Evolutionary conservation across 495 filamentous ascomycete species (phyloP).

Genomic region (Xylaria bambusicola): DNA sequence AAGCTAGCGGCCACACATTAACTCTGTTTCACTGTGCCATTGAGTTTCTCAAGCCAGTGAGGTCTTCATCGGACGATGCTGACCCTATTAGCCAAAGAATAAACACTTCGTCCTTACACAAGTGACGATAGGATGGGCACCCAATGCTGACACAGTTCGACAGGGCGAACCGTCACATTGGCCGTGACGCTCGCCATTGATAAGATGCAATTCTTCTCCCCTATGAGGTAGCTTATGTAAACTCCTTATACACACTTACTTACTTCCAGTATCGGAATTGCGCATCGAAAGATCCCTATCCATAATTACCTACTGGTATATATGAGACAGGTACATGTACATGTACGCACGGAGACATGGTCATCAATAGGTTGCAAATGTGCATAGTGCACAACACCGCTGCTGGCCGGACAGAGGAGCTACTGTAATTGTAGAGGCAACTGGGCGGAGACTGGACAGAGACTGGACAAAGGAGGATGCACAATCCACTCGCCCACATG

Average conservation of each 20-base stretch:
- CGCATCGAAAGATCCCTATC: slow-evolving; percentile 10
- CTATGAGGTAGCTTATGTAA: no score
- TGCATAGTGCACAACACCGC: slow-evolving; percentile 4
- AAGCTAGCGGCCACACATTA: slow-evolving; percentile 6
- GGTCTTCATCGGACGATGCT: background rate
- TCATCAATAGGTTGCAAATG: slow-evolving; percentile 2
- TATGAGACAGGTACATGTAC: slow-evolving; percentile 6
- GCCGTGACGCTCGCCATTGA: no score
- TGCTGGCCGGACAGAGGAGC: background rate
- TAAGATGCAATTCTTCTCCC: no score
- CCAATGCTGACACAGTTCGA: no score
- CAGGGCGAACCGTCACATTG: no score
- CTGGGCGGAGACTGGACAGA: slow-evolving; percentile 5
- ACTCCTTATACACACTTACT: no score
- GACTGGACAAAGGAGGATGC: slow-evolving; percentile 15
- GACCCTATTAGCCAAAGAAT: no score
- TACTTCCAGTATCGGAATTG: no score
- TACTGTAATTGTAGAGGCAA: no score
- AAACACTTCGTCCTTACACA: no score
- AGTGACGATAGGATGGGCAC: no score
- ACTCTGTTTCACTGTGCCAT: slow-evolving; percentile 1
- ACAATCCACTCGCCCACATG: slow-evolving; percentile 20
- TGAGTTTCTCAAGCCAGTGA: background rate
- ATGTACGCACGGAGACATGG: background rate
- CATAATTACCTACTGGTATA: background rate